Conservation (phyloP, 495 filamentous ascomycete species). For the Penicillium diatomitis region DNA sequence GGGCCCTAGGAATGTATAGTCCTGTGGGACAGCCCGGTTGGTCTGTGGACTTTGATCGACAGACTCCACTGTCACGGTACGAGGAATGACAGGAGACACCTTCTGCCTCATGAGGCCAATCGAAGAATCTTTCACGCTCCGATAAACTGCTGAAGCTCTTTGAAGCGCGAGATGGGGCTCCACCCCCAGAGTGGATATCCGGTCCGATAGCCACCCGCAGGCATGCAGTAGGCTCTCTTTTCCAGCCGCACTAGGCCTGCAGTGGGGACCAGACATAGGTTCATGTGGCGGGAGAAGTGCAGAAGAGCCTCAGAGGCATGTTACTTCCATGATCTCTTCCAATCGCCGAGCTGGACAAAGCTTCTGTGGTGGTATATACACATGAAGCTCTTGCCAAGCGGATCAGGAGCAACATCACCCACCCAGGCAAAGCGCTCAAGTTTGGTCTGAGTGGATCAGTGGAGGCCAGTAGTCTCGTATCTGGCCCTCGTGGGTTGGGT, state of each 20-base stretch:
- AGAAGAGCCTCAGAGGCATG: conserved; percentile 4
- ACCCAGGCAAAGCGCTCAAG: background rate
- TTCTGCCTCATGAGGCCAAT: conserved; percentile 19
- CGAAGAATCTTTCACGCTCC: conserved; percentile 2
- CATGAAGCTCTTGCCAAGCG: conserved; percentile 6
- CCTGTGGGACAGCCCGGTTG: conserved; percentile 11
- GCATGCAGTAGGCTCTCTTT: conserved; percentile 22
- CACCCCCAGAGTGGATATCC: conserved; percentile 12
- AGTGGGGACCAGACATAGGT: conserved; percentile 22
- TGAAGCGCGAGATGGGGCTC: conserved; percentile 1
- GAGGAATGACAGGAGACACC: conserved; percentile 21
- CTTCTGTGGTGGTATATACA: background rate
- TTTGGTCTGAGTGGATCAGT: background rate
- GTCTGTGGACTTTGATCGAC: conserved; percentile 2
- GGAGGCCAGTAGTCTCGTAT: background rate
- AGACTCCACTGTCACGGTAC: conserved; percentile 12
- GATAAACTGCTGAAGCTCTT: conserved; percentile 18
- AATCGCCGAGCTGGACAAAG: background rate
- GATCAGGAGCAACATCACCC: conserved; percentile 9
- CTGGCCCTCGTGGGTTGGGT: conserved; percentile 1
- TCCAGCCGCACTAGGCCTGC: conserved; percentile 26
- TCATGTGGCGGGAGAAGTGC: conserved; percentile 15
- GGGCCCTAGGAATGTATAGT: conserved; percentile 29
- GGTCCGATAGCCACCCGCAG: conserved; percentile 25
- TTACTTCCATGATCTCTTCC: conserved; percentile 11